Evolutionary conservation across 805 yeast species (phyloP).

Genomic region (Limtongia smithiae): DNA sequence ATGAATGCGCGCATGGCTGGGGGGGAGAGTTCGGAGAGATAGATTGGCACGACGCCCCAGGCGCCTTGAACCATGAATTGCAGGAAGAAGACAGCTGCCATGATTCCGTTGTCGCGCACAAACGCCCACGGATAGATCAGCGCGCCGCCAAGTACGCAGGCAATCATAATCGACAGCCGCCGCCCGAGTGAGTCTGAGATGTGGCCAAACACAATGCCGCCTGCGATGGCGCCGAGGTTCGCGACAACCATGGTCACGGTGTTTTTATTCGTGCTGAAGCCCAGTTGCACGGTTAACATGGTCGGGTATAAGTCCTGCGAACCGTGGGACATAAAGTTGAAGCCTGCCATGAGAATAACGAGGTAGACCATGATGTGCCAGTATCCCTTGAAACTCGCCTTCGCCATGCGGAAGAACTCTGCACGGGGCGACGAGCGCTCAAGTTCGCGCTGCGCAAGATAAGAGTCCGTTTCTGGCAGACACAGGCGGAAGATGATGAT

Average conservation of each 20-base stretch:
- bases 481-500: conserved; percentile 55
- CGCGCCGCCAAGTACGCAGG: conserved; percentile 55
- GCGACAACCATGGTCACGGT: conserved; percentile 63
- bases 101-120: conserved; percentile 42
- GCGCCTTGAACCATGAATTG: conserved; percentile 68
- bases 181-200: conserved; percentile 58
- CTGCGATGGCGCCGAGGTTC: conserved; percentile 63
- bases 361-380: conserved; percentile 61
- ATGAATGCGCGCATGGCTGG: conserved; percentile 61
- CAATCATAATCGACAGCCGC: conserved; percentile 51
- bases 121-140: conserved; percentile 62
- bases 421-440: conserved; percentile 3
- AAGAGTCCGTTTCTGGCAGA: conserved; percentile 55
- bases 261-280: conserved; percentile 44
- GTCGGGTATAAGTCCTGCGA: conserved; percentile 74
- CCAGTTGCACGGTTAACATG: conserved; percentile 52
- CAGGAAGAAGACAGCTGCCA: conserved; percentile 59
- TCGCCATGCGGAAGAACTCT: conserved; percentile 33
- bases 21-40: conserved; percentile 62
- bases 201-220: conserved; percentile 61
- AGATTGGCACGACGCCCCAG: conserved; percentile 70
- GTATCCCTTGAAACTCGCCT: conserved; percentile 44
- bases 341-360: conserved; percentile 61
- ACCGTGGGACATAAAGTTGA: conserved; percentile 71
- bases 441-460: conserved; percentile 14